Percentiles rank a stretch among this genome's conserved stretches.
Evolutionary conservation across 306 rosid species (phyloP).

Genomic region (Begonia peltatifolia): DNA sequence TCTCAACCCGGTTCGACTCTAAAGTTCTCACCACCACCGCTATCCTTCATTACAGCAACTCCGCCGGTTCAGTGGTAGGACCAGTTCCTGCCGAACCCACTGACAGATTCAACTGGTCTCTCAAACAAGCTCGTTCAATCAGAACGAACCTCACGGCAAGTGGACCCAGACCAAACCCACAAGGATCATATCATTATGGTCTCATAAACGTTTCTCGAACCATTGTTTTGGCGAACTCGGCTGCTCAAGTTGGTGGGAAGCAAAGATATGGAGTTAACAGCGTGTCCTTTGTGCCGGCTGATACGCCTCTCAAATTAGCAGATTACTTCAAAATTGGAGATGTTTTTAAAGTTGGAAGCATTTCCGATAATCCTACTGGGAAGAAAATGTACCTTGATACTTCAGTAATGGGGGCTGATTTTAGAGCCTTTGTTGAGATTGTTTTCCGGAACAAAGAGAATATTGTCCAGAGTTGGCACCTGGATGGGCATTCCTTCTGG

Average conservation of each 20-base stretch:
- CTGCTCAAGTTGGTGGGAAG: slow-evolving; percentile 48
- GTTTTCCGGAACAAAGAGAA: slow-evolving; percentile 63
- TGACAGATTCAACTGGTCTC: slow-evolving; percentile 50
- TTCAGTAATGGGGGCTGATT: slow-evolving; percentile 81
- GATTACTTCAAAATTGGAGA: slow-evolving; percentile 69
- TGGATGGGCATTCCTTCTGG: slow-evolving; percentile 83
- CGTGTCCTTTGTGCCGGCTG: slow-evolving; percentile 53
- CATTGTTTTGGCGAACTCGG: slow-evolving; percentile 43
- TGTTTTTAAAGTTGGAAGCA: slow-evolving; percentile 63
- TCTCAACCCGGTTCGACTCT: slow-evolving; percentile 51
- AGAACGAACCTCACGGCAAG: slow-evolving; percentile 93
- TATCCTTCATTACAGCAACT: slow-evolving; percentile 55
- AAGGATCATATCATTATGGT: slow-evolving; percentile 93
- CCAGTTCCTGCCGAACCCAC: slow-evolving; percentile 67
- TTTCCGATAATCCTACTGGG: slow-evolving; percentile 41
- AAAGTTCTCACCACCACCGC: slow-evolving; percentile 43
- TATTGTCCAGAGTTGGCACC: slow-evolving; percentile 66
- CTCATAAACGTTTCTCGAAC: slow-evolving; percentile 52
- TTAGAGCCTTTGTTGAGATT: slow-evolving; percentile 62
- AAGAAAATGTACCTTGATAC: slow-evolving; percentile 55
- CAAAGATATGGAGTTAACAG: slow-evolving; percentile 79
- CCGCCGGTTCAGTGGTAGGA: slow-evolving; percentile 33
- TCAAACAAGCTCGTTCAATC: slow-evolving; percentile 69
- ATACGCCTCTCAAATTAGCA: slow-evolving; percentile 83
- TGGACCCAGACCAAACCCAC: slow-evolving; percentile 99